Evolutionary conservation across 2,329 filamentous ascomycete species (phyloP).

Genomic region (Clathrospora elynae): DNA sequence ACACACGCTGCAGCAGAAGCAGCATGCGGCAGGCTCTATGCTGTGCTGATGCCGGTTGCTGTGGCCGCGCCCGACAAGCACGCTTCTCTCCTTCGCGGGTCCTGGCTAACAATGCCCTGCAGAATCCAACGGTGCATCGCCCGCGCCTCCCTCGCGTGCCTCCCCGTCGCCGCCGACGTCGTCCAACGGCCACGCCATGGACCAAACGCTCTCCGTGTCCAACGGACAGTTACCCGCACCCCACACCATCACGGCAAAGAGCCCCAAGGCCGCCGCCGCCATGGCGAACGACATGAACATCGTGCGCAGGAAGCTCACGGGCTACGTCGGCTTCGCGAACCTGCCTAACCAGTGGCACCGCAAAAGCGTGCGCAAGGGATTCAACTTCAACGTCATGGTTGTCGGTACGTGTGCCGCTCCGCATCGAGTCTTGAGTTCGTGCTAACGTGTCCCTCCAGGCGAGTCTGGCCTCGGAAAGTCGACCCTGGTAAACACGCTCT

Average conservation of each 20-base stretch:
- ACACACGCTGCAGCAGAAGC: constrained; percentile 12
- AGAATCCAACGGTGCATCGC: constrained; percentile 55
- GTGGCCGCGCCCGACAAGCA: constrained; percentile 14
- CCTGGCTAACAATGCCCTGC: constrained; percentile 35
- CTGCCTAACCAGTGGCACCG: constrained; percentile 99
- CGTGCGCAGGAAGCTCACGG: constrained; percentile 95
- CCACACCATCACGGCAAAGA: constrained; percentile 68
- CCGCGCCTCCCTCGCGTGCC: constrained; percentile 52
- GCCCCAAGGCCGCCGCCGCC: constrained; percentile 62
- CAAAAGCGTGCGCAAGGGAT: constrained; percentile 99
- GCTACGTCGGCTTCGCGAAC: constrained; percentile 98
- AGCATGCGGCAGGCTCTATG: constrained; percentile 16
- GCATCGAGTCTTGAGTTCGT: neutral
- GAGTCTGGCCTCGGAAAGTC: constrained; percentile 99
- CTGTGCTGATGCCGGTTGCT: constrained; percentile 20
- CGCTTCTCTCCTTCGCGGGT: constrained; percentile 15
- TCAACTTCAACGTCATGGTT: constrained; percentile 99
- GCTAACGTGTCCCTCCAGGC: constrained; percentile 61
- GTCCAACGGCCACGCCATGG: constrained; percentile 61
- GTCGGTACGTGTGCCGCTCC: constrained; percentile 77
- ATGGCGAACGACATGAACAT: constrained; percentile 75
- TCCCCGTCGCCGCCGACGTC: constrained; percentile 54
- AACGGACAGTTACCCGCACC: constrained; percentile 53
- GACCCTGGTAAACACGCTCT: constrained; percentile 97
- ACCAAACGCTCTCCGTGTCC: constrained; percentile 63